Conservation (phyloP, 1,284 basidiomycete species). For the Pascua guehoae region DNA sequence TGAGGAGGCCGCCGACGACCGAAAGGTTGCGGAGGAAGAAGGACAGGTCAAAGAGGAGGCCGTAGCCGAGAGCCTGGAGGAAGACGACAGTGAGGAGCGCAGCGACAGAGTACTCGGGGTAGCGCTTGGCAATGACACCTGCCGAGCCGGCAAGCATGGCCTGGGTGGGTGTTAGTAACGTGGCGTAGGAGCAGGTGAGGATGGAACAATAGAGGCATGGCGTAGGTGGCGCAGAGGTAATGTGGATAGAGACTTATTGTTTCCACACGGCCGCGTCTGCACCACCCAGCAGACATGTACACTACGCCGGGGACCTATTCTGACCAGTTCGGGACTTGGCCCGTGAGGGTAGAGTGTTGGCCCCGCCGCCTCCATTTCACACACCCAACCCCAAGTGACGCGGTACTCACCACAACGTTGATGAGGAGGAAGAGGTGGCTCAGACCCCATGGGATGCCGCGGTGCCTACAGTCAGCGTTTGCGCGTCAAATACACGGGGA, state of each 20-base stretch:
- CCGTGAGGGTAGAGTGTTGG: no score
- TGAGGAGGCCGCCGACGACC: constrained; percentile 87
- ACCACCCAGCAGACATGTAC: no score
- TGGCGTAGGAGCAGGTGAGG: not conserved
- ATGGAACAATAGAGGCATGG: not conserved
- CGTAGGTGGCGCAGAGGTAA: no score
- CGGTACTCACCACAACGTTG: constrained; percentile 78
- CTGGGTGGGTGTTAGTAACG: constrained; percentile 51
- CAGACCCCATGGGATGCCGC: constrained; percentile 90
- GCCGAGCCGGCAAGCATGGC: constrained; percentile 86
- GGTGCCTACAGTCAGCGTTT: constrained; percentile 59
- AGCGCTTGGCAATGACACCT: constrained; percentile 80
- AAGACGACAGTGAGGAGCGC: constrained; percentile 88
- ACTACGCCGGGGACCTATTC: no score
- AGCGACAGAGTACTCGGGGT: constrained; percentile 82
- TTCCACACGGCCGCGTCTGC: not conserved
- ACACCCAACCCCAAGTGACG: no score
- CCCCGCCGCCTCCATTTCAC: no score
- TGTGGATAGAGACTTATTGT: not conserved
- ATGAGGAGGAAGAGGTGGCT: constrained; percentile 87
- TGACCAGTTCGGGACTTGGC: no score
- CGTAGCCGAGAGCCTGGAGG: constrained; percentile 91
- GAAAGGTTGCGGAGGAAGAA: constrained; percentile 97
- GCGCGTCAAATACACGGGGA: no score
- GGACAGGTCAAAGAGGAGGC: constrained; percentile 93